Evolutionary conservation across 306 rosid genomes (phyloP), one percentile per base, ranked within the genome.

Genomic region (Neltuma alba): DNA sequence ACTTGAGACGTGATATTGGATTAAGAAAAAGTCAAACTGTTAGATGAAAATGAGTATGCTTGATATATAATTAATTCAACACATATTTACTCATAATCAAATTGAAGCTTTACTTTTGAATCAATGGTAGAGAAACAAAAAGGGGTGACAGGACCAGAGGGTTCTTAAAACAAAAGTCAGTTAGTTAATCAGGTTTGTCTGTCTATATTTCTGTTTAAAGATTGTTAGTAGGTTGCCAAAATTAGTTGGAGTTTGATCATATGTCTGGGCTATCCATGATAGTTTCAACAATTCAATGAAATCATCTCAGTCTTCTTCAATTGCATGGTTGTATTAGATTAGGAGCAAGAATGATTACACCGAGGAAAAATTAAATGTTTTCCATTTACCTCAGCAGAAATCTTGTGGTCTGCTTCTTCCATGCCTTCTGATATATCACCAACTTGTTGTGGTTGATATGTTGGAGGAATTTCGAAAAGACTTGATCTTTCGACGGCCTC

Each of bases 361-460:
- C 23, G 69, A 45, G 79, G 70, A 67, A 12, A n/a, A 11, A 78
- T 67, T 23, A 45, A 71, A 55, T 37, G 74, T 63, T 36, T 45
- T 72, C 57, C 40, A 57, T 76, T 74, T 80, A 94, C 99, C 95
- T 91, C 81, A 8, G 91, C 85, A 74, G 95, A 89, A 45, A 92
- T 92, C 81, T 81, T 88, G 79, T 76, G 91, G 71, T 94, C 94
- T 54, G 97, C 97, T 91, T 87, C 87, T 69, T 90, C 88, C 95
- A 94, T 91, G 87, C 97, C 97, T 83, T 89, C 81, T 30, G 89
- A 85, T 81, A 87, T 55, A 87, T 94, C 41, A 0, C 97, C 99
- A 84, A 89, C 86, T 37, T 85, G 83, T 77, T 87, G 85, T 10
- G 95, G 97, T 72, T 50, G 7, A 12, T 84, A 5, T 48, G 52